Evolutionary conservation across 202 grass and related monocot genomes (phyloP).

Genomic region (Schoenoplectus tabernaemontani): DNA sequence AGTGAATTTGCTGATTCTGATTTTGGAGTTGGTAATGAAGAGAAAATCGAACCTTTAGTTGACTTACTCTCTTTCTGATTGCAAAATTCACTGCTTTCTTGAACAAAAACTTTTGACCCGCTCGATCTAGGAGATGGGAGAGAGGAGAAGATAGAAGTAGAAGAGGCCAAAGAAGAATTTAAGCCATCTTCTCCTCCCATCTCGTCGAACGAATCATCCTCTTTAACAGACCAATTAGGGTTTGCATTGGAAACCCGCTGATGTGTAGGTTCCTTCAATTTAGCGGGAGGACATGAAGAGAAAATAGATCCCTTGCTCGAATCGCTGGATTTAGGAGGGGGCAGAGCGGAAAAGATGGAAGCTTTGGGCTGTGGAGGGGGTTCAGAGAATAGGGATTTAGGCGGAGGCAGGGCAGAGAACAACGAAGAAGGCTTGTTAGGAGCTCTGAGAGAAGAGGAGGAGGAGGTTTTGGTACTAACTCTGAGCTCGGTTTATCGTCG

Average conservation of each 20-base stretch:
- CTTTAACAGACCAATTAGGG: neutral
- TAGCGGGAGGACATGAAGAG: slow-evolving; percentile 45
- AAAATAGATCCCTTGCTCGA: slow-evolving; percentile 21
- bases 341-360: slow-evolving; percentile 33
- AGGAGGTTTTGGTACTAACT: neutral
- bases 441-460: neutral
- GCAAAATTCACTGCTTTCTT: slow-evolving; percentile 3
- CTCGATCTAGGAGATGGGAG: slow-evolving; percentile 41
- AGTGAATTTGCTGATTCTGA: slow-evolving; percentile 2
- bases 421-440: neutral
- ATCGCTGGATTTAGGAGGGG: slow-evolving; percentile 39
- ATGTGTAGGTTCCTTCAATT: slow-evolving; percentile 10
- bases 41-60: neutral
- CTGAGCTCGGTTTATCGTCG: slow-evolving; percentile 19
- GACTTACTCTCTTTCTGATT: neutral
- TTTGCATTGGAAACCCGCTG: neutral
- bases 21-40: slow-evolving; percentile 22
- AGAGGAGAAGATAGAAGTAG: slow-evolving; percentile 39
- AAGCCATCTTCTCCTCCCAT: neutral
- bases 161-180: slow-evolving; percentile 24
- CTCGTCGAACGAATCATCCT: slow-evolving; percentile 17
- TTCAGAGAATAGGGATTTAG: slow-evolving; percentile 32
- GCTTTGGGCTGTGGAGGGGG: neutral
- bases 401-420: slow-evolving; percentile 39
- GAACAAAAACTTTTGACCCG: neutral